Percentiles rank a stretch among this genome's conserved stretches.
phyloP scores from a whole-genome alignment of 495 filamentous ascomycete genomes.

The Acidiella bohemica region DNA sequence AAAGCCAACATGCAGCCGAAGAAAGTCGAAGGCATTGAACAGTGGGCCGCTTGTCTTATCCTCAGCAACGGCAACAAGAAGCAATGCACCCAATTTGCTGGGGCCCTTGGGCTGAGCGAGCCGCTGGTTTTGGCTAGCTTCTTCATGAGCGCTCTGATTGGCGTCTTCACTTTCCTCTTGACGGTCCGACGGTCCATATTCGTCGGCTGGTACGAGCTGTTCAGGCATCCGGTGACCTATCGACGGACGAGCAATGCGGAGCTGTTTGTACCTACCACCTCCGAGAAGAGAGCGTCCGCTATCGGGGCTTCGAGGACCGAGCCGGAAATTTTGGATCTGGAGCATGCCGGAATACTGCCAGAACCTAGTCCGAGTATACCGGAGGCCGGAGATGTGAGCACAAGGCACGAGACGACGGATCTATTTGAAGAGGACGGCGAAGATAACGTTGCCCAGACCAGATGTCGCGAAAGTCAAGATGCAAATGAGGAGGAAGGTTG shows the following conservation, averaged over 20 bases:
- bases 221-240: constrained; percentile 3
- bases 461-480: not conserved
- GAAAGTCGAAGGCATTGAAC: constrained; percentile 3
- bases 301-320: not conserved
- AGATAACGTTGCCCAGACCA: not conserved
- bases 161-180: constrained; percentile 26
- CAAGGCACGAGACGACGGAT: constrained; percentile 2
- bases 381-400: not conserved
- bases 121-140: constrained; percentile 16
- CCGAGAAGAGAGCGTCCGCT: not conserved
- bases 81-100: constrained; percentile 20
- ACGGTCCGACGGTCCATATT: constrained; percentile 27
- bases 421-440: not conserved
- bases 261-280: not conserved
- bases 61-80: constrained; percentile 22
- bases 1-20: constrained; percentile 13
- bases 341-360: not conserved
- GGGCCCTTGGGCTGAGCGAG: constrained; percentile 14
- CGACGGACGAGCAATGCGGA: not conserved
- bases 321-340: no score
- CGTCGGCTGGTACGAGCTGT: constrained; percentile 23
- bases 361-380: not conserved
- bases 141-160: constrained; percentile 20
- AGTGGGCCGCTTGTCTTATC: constrained; percentile 24
- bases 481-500: not conserved